Evolutionary conservation across 2,329 filamentous ascomycete species (phyloP).

Genomic region (Apiospora sp.): DNA sequence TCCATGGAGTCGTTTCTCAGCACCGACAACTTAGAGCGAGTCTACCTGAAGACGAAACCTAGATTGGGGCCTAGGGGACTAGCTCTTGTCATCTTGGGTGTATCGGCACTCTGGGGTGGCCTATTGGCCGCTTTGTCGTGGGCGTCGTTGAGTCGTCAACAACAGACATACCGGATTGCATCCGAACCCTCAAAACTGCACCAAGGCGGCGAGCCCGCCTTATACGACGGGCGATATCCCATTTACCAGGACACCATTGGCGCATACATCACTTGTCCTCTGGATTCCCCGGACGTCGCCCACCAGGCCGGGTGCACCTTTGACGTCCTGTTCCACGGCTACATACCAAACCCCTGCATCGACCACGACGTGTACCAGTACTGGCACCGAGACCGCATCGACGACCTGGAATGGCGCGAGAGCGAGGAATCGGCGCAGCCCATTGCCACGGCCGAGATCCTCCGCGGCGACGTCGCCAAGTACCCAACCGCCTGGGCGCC

Average conservation of each 20-base stretch:
- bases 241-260: background rate
- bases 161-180: background rate
- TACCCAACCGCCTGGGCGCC: background rate
- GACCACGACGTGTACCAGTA: background rate
- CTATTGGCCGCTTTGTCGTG: background rate
- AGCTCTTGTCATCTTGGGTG: background rate
- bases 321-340: background rate
- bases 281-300: background rate
- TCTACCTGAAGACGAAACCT: background rate
- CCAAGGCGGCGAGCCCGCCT: background rate
- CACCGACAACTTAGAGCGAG: background rate
- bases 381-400: background rate
- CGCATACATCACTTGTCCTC: background rate
- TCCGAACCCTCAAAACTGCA: background rate
- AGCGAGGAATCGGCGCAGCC: background rate
- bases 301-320: background rate
- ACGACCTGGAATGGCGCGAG: background rate
- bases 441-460: background rate
- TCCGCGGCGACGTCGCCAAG: background rate
- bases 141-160: background rate
- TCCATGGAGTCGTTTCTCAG: background rate
- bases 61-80: background rate
- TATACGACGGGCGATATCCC: background rate
- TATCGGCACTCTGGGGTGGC: background rate
- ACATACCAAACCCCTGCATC: background rate